Percentiles rank a stretch among this genome's conserved stretches.
phyloP scores from a whole-genome alignment of 768 basidiomycete genomes.

The Lanmaoa rubissima region DNA sequence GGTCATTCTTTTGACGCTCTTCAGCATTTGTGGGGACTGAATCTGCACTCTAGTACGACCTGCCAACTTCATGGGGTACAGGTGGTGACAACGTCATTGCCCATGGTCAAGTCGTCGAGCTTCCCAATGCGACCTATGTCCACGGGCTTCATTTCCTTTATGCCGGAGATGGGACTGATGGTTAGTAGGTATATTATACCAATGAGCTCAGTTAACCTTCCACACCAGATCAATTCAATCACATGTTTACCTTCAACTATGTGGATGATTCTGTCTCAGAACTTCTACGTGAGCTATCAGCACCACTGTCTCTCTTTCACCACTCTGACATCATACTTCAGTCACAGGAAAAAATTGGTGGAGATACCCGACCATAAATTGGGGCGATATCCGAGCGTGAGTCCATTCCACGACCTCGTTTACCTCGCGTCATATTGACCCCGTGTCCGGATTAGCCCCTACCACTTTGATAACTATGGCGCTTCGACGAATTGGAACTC shows the following conservation, averaged over 20 bases:
- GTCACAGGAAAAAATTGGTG: slow-evolving; percentile 49
- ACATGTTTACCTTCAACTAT: slow-evolving; percentile 38
- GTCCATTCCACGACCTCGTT: background rate
- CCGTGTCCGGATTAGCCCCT: slow-evolving; percentile 35
- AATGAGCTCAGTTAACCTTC: background rate
- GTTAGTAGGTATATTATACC: slow-evolving; percentile 21
- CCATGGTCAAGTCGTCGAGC: slow-evolving; percentile 39
- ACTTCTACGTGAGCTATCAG: slow-evolving; percentile 32
- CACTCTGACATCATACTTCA: slow-evolving; percentile 15
- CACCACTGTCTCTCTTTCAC: background rate
- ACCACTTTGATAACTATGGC: slow-evolving; percentile 39
- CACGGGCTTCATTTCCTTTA: slow-evolving; percentile 52
- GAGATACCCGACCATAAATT: slow-evolving; percentile 39
- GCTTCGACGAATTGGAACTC: slow-evolving; percentile 40
- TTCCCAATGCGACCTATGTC: slow-evolving; percentile 33
- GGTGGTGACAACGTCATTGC: slow-evolving; percentile 45
- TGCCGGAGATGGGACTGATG: slow-evolving; percentile 38
- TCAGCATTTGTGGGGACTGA: background rate
- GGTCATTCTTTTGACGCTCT: slow-evolving; percentile 24
- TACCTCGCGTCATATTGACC: background rate
- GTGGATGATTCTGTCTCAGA: slow-evolving; percentile 35
- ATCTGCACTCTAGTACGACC: slow-evolving; percentile 36
- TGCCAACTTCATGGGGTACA: slow-evolving; percentile 42
- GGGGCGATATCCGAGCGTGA: slow-evolving; percentile 45
- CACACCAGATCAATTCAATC: slow-evolving; percentile 31